Base-by-base conservation (phyloP, 1,284 basidiomycete species). In the Athelia psychrophila region DNA sequence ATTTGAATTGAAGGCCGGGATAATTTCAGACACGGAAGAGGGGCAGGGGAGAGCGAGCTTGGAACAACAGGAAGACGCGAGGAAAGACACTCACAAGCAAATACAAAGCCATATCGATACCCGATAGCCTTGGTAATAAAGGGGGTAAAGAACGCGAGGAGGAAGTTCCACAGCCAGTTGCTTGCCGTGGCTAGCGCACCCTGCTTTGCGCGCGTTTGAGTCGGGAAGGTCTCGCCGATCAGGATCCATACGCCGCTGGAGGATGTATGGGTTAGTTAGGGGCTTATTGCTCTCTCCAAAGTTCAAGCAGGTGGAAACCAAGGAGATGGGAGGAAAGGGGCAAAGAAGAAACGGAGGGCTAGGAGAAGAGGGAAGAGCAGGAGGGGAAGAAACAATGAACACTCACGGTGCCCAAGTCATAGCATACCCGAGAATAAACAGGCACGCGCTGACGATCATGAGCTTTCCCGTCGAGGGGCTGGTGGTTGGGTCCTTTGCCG, bases 361-460 rank as follows among this genome's bases (percentile, higher is more conserved):
- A n/a, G n/a, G n/a, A n/a, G n/a, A n/a, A n/a, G n/a, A n/a, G n/a
- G n/a, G 56, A n/a, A 52, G 20, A 47, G 13, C 24, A 23, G 46
- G 35, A 9, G n/a, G 8, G 33, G n/a, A 35, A 10, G n/a, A 12
- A 35, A n/a, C n/a, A 32, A 44, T 16, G 20, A 16, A 27, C 9
- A 64, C 71, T 56, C 55, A 77, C 69, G 83, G 81, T 27, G 78
- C 83, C 86, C 87, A 91, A 20, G 88, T 90, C 67, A 76, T 83
- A 2, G 89, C 87, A 62, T 85, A 92, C 12, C 86, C 88, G 27
- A 86, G 66, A 62, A 92, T 91, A 71, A 91, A 91, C 61, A 93
- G 61, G 62, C 86, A 91, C 0, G 88, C 84, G 16, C 81, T 76
- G 56, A 88, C 80, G 58, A 92, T 91, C 81, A 91, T 86, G 20